phyloP scores from a whole-genome alignment of 2,329 filamentous ascomycete species.

The Fusarium sp. region DNA sequence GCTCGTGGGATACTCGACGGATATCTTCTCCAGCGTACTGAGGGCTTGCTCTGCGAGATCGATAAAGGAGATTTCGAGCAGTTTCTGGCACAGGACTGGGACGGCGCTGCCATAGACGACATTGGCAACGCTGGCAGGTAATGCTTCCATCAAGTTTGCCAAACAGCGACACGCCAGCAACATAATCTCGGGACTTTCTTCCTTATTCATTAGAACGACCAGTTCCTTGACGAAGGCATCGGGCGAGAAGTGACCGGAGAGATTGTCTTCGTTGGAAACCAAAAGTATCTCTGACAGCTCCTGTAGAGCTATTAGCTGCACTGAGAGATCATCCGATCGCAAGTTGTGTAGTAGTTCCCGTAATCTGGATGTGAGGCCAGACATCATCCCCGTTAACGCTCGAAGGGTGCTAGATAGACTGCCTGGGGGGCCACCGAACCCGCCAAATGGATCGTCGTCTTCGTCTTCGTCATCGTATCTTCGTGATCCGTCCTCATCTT shows the following conservation, averaged over 20 bases:
- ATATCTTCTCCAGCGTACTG: slow-evolving; percentile 97
- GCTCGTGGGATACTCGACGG: slow-evolving; percentile 92
- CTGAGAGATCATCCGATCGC: slow-evolving; percentile 86
- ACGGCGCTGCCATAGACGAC: slow-evolving; percentile 98
- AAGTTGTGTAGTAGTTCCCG: slow-evolving; percentile 83
- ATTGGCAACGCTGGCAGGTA: slow-evolving; percentile 92
- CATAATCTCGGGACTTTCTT: slow-evolving; percentile 98
- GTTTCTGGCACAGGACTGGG: slow-evolving; percentile 92
- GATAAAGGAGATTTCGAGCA: slow-evolving; percentile 96
- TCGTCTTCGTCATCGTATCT: slow-evolving; percentile 74
- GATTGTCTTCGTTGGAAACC: slow-evolving; percentile 95
- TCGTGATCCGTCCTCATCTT: slow-evolving; percentile 56
- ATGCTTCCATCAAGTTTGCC: slow-evolving; percentile 97
- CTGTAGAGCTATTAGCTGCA: slow-evolving; percentile 92
- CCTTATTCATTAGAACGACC: slow-evolving; percentile 91
- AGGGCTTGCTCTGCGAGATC: slow-evolving; percentile 97
- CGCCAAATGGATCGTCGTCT: slow-evolving; percentile 74
- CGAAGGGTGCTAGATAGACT: slow-evolving; percentile 85
- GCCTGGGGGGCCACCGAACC: slow-evolving; percentile 75
- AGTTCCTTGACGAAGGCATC: slow-evolving; percentile 97
- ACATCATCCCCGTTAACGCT: slow-evolving; percentile 92
- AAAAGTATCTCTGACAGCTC: slow-evolving; percentile 94
- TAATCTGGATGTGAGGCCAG: slow-evolving; percentile 83
- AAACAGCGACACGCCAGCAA: slow-evolving; percentile 94
- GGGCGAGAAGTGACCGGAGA: slow-evolving; percentile 94